A percentile compares a stretch with the other conserved stretches of the same genome.
These are phyloP conservation scores for Trichosporon sp. DNA, from an alignment of 1,284 basidiomycete species.

Conservation along the genomic window DNA sequence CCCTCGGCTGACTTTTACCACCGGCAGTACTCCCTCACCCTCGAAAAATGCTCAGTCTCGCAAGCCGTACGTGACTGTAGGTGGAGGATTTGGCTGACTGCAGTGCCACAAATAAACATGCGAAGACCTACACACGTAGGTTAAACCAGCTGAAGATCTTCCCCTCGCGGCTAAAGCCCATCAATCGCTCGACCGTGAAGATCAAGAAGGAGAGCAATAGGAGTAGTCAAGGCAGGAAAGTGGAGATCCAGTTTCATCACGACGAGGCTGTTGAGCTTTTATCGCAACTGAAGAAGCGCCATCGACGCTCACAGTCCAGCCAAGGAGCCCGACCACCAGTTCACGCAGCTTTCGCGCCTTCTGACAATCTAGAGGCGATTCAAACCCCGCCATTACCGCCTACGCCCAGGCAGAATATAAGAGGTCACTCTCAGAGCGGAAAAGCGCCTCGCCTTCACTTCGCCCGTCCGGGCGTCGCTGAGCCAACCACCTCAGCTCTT, in stretches of 20 bases:
- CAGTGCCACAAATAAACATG: conserved; percentile 1
- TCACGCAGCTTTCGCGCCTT: background rate
- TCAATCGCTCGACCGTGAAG: background rate
- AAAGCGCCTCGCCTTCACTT: background rate
- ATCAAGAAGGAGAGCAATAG: background rate
- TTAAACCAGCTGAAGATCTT: background rate
- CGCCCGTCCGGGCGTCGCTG: background rate
- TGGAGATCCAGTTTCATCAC: background rate
- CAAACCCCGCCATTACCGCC: background rate
- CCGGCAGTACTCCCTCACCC: background rate
- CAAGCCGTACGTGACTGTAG: background rate
- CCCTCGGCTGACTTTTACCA: background rate
- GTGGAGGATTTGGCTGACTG: background rate
- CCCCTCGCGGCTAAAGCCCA: background rate
- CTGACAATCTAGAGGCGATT: background rate
- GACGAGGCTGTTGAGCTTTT: background rate
- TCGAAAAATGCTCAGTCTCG: background rate
- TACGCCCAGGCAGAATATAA: background rate
- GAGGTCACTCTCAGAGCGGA: background rate
- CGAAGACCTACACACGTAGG: too few species aligned
- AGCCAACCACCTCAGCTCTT: background rate
- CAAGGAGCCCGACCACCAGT: background rate
- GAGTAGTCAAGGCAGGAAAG: too few species aligned
- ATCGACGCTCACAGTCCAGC: background rate
- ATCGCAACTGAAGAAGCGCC: background rate